Percentiles rank a stretch among this genome's conserved stretches.
phyloP scores from a whole-genome alignment of 169 alveolate genomes.

The Cryptosporidium ubiquitum region DNA sequence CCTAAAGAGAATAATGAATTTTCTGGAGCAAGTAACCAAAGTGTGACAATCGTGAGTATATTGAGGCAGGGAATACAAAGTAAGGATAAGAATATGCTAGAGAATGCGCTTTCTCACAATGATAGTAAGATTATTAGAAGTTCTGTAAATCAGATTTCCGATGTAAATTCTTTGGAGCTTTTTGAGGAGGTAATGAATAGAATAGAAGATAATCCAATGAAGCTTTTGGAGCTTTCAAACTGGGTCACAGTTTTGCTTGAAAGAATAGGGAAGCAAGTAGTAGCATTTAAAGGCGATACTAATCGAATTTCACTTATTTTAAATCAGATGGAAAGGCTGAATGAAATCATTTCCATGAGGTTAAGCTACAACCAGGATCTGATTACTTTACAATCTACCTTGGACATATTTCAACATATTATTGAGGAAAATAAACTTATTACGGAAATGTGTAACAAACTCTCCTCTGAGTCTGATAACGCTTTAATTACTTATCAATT shows the following conservation, averaged over 20 bases:
- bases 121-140: constrained; percentile 1
- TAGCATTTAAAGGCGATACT: background rate
- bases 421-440: constrained; percentile 51
- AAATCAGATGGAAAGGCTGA: constrained; percentile 49
- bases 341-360: constrained; percentile 48
- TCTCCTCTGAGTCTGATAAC: constrained; percentile 41
- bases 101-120: constrained; percentile 41
- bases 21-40: background rate
- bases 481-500: constrained; percentile 64
- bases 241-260: constrained; percentile 25
- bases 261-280: background rate
- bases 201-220: constrained; percentile 61
- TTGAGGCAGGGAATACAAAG: constrained; percentile 54
- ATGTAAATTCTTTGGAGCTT: constrained; percentile 14
- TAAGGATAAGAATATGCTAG: constrained; percentile 54
- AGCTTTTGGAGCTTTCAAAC: constrained; percentile 32
- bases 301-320: constrained; percentile 1
- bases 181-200: constrained; percentile 60
- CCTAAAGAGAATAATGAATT: background rate
- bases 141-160: constrained; percentile 9
- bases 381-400: constrained; percentile 41
- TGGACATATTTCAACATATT: constrained; percentile 32
- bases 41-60: constrained; percentile 30
- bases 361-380: constrained; percentile 56
- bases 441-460: constrained; percentile 31